phyloP scores from a whole-genome alignment of 2,329 filamentous ascomycete genomes.

The Sporothrix phasma region DNA sequence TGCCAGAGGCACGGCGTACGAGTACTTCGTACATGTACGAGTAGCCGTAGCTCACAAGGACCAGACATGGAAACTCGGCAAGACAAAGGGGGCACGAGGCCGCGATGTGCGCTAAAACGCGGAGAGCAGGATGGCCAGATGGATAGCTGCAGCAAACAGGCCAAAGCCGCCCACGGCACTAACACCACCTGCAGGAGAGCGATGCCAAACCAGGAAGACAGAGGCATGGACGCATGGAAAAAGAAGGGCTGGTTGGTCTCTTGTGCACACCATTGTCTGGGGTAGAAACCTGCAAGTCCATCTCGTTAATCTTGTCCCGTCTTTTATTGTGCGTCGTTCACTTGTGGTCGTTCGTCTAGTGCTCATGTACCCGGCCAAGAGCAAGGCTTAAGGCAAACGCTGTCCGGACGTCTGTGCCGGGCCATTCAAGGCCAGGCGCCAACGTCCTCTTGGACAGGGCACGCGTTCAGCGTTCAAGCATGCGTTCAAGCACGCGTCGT shows the following conservation, averaged over 20 bases:
- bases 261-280: neutral
- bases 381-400: neutral
- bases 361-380: slow-evolving; percentile 9
- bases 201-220: neutral
- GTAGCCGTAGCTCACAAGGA: too few species aligned
- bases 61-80: too few species aligned
- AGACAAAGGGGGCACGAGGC: neutral
- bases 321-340: too few species aligned
- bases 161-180: neutral
- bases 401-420: too few species aligned
- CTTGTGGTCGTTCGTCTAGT: too few species aligned
- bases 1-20: neutral
- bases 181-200: slow-evolving; percentile 4
- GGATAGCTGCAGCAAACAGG: neutral
- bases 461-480: too few species aligned
- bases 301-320: slow-evolving; percentile 1
- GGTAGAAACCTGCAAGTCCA: slow-evolving; percentile 8
- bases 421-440: neutral
- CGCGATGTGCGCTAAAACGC: slow-evolving; percentile 8
- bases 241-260: neutral
- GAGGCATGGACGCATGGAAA: neutral
- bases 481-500: neutral
- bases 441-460: neutral
- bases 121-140: neutral
- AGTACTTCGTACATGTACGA: too few species aligned